Conservation (phyloP, 2,329 filamentous ascomycete genomes). For the Coniochaeta ligniaria region DNA sequence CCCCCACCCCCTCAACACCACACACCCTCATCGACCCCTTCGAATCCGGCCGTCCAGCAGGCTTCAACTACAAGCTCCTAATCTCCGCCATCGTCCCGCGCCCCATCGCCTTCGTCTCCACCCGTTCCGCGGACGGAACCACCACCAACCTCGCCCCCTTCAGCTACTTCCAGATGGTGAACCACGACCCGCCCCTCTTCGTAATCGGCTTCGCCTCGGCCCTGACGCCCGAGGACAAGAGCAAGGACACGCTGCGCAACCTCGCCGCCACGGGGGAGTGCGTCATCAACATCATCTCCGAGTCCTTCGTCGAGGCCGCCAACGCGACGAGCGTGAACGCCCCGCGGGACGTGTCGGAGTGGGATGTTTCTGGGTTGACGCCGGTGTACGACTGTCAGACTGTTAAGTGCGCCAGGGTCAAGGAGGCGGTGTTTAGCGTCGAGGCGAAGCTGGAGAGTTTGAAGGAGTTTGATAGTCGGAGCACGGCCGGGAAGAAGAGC, state of each 20-base stretch:
- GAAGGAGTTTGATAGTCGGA: slow-evolving; percentile 70
- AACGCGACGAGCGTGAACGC: slow-evolving; percentile 76
- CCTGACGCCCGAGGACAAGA: slow-evolving; percentile 31
- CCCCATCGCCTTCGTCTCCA: slow-evolving; percentile 63
- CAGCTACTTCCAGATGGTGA: slow-evolving; percentile 76
- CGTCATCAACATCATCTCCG: slow-evolving; percentile 80
- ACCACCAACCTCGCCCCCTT: slow-evolving; percentile 78
- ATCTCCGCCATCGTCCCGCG: slow-evolving; percentile 78
- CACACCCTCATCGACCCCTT: slow-evolving; percentile 81
- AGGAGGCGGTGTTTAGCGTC: slow-evolving; percentile 75
- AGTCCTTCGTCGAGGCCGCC: slow-evolving; percentile 80
- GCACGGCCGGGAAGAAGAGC: slow-evolving; percentile 65
- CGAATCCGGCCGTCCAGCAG: slow-evolving; percentile 56
- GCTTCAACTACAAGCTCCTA: slow-evolving; percentile 85
- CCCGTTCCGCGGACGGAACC: slow-evolving; percentile 49
- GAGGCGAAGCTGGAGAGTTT: slow-evolving; percentile 72
- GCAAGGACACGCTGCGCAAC: slow-evolving; percentile 77
- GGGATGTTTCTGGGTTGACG: slow-evolving; percentile 70
- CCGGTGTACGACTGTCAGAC: slow-evolving; percentile 55
- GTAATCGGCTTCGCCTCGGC: slow-evolving; percentile 45
- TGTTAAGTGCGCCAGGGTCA: slow-evolving; percentile 66
- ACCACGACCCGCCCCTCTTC: slow-evolving; percentile 83
- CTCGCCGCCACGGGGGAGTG: slow-evolving; percentile 66
- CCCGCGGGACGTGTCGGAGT: slow-evolving; percentile 71
- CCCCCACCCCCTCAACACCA: slow-evolving; percentile 20